Conservation (phyloP, 208 protist genomes). For the Herpetomonas samuelpessoai region DNA sequence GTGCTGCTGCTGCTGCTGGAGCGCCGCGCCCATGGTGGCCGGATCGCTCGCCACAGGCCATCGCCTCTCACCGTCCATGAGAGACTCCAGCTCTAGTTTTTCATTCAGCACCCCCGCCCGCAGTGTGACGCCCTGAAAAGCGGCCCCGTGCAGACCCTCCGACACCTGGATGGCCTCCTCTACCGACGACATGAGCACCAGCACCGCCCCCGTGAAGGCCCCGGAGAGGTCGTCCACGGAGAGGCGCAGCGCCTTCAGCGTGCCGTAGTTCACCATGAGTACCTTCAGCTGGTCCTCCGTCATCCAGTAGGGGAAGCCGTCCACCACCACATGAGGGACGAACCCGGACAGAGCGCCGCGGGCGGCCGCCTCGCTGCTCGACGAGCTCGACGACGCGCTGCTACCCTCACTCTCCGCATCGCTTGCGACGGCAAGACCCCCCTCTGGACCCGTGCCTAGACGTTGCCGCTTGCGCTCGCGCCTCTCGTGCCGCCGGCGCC, state of each 20-base stretch:
- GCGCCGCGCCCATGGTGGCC: too few species aligned
- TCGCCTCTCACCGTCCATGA: constrained; percentile 46
- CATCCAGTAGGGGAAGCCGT: constrained; percentile 80
- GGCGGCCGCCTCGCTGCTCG: constrained; percentile 10
- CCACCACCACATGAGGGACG: constrained; percentile 77
- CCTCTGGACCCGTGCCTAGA: constrained; percentile 1
- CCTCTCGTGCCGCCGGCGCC: constrained; percentile 2
- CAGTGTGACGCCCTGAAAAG: constrained; percentile 39
- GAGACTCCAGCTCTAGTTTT: constrained; percentile 61
- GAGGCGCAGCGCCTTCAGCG: constrained; percentile 44
- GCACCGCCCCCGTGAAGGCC: constrained; percentile 70
- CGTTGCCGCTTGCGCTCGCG: constrained; percentile 8
- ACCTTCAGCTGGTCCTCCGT: constrained; percentile 75
- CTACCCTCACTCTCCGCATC: constrained; percentile 7
- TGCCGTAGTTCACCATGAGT: constrained; percentile 66
- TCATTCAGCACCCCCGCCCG: constrained; percentile 68
- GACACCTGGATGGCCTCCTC: constrained; percentile 62
- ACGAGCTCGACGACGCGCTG: not conserved
- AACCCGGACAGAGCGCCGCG: constrained; percentile 30
- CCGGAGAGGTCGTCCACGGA: constrained; percentile 73
- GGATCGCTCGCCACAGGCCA: constrained; percentile 17
- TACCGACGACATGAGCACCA: constrained; percentile 72
- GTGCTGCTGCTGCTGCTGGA: too few species aligned
- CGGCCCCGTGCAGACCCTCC: constrained; percentile 49
- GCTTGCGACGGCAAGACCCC: not conserved